Conservation (phyloP, 1,139 yeast species). For the Yamadazyma diddensiae region DNA sequence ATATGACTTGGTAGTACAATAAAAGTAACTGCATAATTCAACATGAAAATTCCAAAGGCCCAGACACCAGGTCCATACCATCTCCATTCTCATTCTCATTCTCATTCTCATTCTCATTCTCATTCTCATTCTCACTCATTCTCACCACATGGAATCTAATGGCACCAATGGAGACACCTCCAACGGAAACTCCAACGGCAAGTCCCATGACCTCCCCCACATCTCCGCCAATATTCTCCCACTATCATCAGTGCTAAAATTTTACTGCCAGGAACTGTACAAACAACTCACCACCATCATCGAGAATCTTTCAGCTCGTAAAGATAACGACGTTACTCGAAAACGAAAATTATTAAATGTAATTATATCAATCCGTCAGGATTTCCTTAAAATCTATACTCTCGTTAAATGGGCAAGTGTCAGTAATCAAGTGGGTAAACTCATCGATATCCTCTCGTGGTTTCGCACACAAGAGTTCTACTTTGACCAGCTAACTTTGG, state of each 20-base stretch:
- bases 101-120: too few relatives aligned
- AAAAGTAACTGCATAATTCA: too few relatives aligned
- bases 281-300: constrained; percentile 61
- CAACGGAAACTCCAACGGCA: neutral
- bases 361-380: constrained; percentile 71
- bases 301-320: constrained; percentile 49
- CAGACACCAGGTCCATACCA: too few relatives aligned
- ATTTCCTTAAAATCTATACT: constrained; percentile 79
- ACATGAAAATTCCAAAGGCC: too few relatives aligned
- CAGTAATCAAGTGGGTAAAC: constrained; percentile 63
- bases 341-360: constrained; percentile 68
- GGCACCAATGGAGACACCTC: neutral
- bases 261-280: constrained; percentile 61
- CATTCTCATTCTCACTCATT: too few relatives aligned
- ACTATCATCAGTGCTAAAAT: constrained; percentile 54
- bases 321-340: constrained; percentile 55
- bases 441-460: constrained; percentile 88
- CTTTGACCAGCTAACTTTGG: constrained; percentile 54
- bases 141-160: too few relatives aligned
- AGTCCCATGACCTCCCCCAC: constrained; percentile 64
- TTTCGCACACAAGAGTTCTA: constrained; percentile 71
- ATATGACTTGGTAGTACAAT: too few relatives aligned
- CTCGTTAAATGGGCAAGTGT: constrained; percentile 82
- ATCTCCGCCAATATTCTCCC: constrained; percentile 70
- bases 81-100: too few relatives aligned